Conservation (phyloP, 306 rosid genomes). For the Cucurbita pepo region DNA sequence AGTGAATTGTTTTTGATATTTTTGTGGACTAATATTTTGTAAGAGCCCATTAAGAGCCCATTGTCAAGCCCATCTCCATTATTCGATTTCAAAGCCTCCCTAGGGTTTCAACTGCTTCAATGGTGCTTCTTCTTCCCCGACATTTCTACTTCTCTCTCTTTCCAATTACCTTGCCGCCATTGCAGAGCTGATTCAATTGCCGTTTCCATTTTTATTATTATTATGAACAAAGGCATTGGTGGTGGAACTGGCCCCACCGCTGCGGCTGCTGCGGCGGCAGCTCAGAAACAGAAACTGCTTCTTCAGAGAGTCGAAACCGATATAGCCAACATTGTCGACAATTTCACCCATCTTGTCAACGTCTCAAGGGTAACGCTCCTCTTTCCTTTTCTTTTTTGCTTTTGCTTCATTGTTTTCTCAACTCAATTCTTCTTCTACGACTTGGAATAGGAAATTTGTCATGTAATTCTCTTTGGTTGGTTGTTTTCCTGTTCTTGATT, state of each 20-base stretch:
- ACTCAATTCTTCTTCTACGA: too few relatives aligned
- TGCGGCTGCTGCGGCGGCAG: constrained; percentile 19
- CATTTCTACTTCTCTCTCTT: not conserved
- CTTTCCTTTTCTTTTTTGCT: not conserved
- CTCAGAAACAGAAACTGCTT: constrained; percentile 79
- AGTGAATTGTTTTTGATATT: too few relatives aligned
- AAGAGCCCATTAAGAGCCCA: too few relatives aligned
- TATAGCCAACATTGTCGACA: constrained; percentile 60
- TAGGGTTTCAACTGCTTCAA: too few relatives aligned
- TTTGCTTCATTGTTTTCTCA: too few relatives aligned
- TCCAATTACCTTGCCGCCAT: not conserved
- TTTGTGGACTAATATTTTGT: too few relatives aligned
- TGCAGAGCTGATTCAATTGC: not conserved
- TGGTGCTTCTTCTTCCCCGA: too few relatives aligned
- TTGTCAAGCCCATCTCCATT: too few relatives aligned
- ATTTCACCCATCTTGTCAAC: constrained; percentile 75
- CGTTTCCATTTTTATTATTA: not conserved
- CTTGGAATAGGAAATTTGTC: too few relatives aligned
- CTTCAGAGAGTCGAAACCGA: constrained; percentile 54
- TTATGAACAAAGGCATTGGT: constrained; percentile 22
- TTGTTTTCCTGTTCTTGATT: not conserved
- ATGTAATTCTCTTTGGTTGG: not conserved
- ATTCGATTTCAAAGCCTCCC: too few relatives aligned
- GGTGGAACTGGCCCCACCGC: constrained; percentile 18
- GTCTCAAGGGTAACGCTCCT: constrained; percentile 44